Evolutionary conservation across 176 grass and related monocot genomes (phyloP).

Genomic region (Avena eriantha): DNA sequence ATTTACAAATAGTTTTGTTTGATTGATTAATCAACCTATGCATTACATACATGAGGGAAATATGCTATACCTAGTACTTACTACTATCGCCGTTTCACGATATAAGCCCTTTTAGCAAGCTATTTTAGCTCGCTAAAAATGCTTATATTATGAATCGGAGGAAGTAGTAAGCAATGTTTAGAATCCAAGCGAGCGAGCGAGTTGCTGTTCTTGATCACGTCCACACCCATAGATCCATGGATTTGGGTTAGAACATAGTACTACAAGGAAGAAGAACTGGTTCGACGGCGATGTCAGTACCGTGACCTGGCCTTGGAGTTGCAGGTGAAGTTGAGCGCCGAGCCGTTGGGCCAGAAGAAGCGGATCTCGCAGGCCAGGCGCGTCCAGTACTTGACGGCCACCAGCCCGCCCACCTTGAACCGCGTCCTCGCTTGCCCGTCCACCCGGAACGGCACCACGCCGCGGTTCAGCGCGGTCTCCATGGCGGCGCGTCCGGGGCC

Average conservation of each 20-base stretch:
- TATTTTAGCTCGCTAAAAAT: no score
- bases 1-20: slow-evolving; percentile 39
- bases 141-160: no score
- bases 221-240: slow-evolving; percentile 15
- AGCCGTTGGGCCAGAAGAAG: slow-evolving; percentile 66
- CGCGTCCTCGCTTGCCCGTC: slow-evolving; percentile 52
- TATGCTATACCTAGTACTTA: background rate
- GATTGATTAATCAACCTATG: background rate
- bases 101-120: no score
- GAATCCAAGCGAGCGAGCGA: slow-evolving; percentile 29
- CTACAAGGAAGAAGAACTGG: background rate
- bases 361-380: slow-evolving; percentile 51
- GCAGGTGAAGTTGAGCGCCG: slow-evolving; percentile 45
- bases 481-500: slow-evolving; percentile 39
- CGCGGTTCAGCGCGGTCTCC: slow-evolving; percentile 54
- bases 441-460: slow-evolving; percentile 65
- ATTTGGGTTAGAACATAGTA: background rate
- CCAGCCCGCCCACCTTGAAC: slow-evolving; percentile 58
- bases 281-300: slow-evolving; percentile 17
- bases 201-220: slow-evolving; percentile 9
- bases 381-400: slow-evolving; percentile 52
- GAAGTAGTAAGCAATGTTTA: background rate
- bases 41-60: slow-evolving; percentile 15
- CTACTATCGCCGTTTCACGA: no score
- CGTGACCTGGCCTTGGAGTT: slow-evolving; percentile 50